These are phyloP conservation scores for Aspergillus novofumigatus DNA, from an alignment of 2,329 filamentous ascomycete genomes.

Conservation along the genomic window DNA sequence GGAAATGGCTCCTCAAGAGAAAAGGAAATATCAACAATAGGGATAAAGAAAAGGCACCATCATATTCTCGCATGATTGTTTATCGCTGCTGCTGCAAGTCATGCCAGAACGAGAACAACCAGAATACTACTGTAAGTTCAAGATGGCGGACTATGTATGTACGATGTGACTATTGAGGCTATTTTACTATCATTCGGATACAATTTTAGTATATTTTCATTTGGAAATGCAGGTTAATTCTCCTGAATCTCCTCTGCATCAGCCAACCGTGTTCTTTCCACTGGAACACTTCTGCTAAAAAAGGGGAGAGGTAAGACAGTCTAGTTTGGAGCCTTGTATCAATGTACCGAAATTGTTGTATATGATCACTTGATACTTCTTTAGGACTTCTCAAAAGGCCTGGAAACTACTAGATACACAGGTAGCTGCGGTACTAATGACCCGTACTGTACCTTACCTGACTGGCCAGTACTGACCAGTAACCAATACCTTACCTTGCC, in stretches of 20 bases:
- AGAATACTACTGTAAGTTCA: background rate
- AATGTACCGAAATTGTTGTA: conserved; percentile 8
- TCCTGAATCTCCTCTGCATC: conserved; percentile 10
- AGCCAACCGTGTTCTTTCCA: conserved; percentile 6
- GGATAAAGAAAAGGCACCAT: background rate
- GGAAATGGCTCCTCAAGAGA: background rate
- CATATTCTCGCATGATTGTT: background rate
- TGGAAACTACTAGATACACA: conserved; percentile 3
- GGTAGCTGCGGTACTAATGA: background rate
- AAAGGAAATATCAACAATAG: background rate
- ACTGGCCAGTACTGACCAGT: background rate
- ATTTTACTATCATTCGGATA: background rate
- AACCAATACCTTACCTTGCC: background rate
- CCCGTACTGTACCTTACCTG: background rate
- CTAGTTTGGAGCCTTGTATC: background rate
- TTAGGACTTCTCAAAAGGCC: background rate
- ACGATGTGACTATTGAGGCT: background rate
- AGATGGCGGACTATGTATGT: background rate
- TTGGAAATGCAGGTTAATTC: conserved; percentile 10
- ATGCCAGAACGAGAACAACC: background rate
- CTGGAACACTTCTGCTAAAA: conserved; percentile 6
- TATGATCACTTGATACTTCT: conserved; percentile 3
- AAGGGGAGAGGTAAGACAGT: conserved; percentile 14
- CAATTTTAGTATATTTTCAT: background rate
- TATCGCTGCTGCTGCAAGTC: background rate